Conservation (phyloP, 1,139 yeast species). For the Hanseniaspora uvarum region DNA sequence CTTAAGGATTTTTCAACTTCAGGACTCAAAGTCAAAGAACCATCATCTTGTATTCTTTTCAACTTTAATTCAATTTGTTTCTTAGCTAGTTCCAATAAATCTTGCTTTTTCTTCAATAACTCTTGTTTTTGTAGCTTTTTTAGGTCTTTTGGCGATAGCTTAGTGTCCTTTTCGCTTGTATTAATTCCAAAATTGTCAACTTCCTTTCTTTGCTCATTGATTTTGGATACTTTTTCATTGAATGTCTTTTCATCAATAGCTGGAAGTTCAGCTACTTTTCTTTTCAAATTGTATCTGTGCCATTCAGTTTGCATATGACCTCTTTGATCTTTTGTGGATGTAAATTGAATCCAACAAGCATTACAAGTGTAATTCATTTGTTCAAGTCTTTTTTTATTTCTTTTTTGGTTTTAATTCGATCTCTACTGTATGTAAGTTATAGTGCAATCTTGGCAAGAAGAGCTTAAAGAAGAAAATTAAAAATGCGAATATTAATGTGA, state of each 20-base stretch:
- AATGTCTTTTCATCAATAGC: constrained; percentile 67
- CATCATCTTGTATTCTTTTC: constrained; percentile 14
- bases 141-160: constrained; percentile 50
- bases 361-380: constrained; percentile 62
- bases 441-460: too few relatives aligned
- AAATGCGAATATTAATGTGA: background rate
- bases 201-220: constrained; percentile 27
- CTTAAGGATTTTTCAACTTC: constrained; percentile 23
- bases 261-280: constrained; percentile 82
- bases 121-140: constrained; percentile 58
- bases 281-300: constrained; percentile 85
- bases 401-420: background rate
- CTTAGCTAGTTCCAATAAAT: constrained; percentile 51
- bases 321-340: constrained; percentile 70
- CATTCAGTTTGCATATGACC: constrained; percentile 84
- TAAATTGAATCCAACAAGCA: constrained; percentile 72
- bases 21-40: constrained; percentile 20
- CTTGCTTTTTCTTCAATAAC: constrained; percentile 49
- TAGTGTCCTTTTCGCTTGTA: constrained; percentile 37
- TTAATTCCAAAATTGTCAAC: constrained; percentile 35
- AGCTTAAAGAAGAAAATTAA: too few relatives aligned
- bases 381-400: background rate
- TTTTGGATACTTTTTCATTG: constrained; percentile 54
- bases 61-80: constrained; percentile 35
- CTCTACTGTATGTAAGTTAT: too few relatives aligned